A percentile compares a stretch with the other conserved stretches of the same genome.
These are phyloP conservation scores for Ascochyta rabiei DNA, from an alignment of 2,329 filamentous ascomycete species.

Conservation along the genomic window DNA sequence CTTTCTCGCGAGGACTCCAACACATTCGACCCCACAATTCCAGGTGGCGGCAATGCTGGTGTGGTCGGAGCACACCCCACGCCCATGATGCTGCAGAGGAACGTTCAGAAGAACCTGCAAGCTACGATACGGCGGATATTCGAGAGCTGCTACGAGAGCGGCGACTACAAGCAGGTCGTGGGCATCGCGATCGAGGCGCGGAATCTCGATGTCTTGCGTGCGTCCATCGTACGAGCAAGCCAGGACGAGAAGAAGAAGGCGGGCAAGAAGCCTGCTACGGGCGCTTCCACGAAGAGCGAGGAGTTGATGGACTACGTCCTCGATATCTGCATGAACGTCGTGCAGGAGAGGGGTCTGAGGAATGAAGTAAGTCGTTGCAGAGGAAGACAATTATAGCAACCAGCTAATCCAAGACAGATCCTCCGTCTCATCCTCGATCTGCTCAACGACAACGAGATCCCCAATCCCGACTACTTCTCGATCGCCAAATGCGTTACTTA, in stretches of 20 bases:
- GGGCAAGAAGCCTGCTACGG: conserved; percentile 63
- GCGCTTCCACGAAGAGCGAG: conserved; percentile 69
- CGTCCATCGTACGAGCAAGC: conserved; percentile 86
- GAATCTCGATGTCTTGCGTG: conserved; percentile 83
- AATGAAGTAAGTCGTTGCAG: conserved; percentile 60
- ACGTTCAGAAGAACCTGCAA: conserved; percentile 80
- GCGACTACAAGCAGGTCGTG: conserved; percentile 92
- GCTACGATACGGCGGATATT: conserved; percentile 87
- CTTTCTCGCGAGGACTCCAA: conserved; percentile 79
- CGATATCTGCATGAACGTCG: conserved; percentile 95
- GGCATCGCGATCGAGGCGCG: conserved; percentile 96
- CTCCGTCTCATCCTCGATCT: conserved; percentile 90
- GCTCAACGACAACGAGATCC: conserved; percentile 91
- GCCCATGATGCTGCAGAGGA: conserved; percentile 71
- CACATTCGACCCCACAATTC: conserved; percentile 63
- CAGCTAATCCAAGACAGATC: conserved; percentile 61
- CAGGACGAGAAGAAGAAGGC: conserved; percentile 79
- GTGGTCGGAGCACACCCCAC: conserved; percentile 61
- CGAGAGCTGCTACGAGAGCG: conserved; percentile 83
- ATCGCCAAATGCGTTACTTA: conserved; percentile 98
- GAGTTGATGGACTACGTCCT: conserved; percentile 97
- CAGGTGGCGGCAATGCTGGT: conserved; percentile 62
- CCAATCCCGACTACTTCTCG: conserved; percentile 93
- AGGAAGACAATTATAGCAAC: neutral
- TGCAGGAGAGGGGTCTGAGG: conserved; percentile 88